phyloP scores from a whole-genome alignment of 2,329 filamentous ascomycete species.

The Penicillium sp. region DNA sequence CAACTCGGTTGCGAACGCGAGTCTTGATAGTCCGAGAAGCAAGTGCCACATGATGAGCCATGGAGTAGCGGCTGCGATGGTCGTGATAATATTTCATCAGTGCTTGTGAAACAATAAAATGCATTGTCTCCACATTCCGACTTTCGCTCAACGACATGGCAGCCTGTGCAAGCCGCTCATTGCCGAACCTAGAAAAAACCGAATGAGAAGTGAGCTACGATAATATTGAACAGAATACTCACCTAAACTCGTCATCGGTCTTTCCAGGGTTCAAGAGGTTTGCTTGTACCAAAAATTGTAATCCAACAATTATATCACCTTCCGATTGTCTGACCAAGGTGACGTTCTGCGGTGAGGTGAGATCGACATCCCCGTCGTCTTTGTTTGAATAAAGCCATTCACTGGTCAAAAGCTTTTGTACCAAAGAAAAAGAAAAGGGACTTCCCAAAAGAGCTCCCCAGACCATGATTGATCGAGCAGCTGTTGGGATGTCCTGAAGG shows the following conservation, averaged over 20 bases:
- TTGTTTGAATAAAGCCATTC: slow-evolving; percentile 63
- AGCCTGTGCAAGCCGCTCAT: slow-evolving; percentile 82
- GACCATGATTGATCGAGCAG: slow-evolving; percentile 74
- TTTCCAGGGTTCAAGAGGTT: slow-evolving; percentile 81
- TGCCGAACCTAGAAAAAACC: slow-evolving; percentile 62
- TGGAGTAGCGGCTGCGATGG: slow-evolving; percentile 65
- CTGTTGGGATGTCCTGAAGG: slow-evolving; percentile 70
- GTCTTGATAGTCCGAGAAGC: slow-evolving; percentile 72
- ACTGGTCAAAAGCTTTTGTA: slow-evolving; percentile 73
- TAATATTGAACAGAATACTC: slow-evolving; percentile 1
- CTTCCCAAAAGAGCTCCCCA: slow-evolving; percentile 84
- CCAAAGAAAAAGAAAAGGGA: slow-evolving; percentile 77
- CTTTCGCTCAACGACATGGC: slow-evolving; percentile 68
- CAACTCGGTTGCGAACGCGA: slow-evolving; percentile 58
- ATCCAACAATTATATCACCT: slow-evolving; percentile 64
- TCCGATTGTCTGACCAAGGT: slow-evolving; percentile 61
- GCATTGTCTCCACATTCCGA: slow-evolving; percentile 71
- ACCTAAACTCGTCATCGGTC: slow-evolving; percentile 75
- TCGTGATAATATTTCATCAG: slow-evolving; percentile 72
- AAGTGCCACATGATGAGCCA: slow-evolving; percentile 78
- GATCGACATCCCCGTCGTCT: slow-evolving; percentile 41
- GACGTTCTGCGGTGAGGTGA: slow-evolving; percentile 40
- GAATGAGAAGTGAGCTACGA: slow-evolving; percentile 6
- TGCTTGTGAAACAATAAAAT: slow-evolving; percentile 81
- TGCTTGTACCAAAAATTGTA: slow-evolving; percentile 77